A percentile compares a stretch with the other conserved stretches of the same genome.
These are phyloP conservation scores for Thalassiosira exigua DNA, from an alignment of 352 stramenopile species.

Conservation along the genomic window DNA sequence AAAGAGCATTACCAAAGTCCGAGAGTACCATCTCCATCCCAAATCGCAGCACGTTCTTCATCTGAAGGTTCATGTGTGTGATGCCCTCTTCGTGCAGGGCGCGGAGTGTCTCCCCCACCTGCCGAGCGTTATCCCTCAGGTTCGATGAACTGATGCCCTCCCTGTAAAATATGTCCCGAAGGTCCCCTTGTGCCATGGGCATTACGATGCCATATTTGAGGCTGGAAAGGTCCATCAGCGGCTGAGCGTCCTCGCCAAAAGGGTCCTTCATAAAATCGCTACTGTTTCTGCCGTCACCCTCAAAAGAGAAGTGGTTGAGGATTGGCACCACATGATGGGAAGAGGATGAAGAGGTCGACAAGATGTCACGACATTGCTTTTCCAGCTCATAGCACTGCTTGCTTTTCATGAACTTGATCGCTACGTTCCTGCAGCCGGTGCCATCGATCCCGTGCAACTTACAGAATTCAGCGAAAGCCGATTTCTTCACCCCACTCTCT, in stretches of 20 bases:
- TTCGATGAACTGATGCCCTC: constrained; percentile 31
- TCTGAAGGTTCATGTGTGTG: constrained; percentile 29
- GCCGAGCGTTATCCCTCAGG: constrained; percentile 25
- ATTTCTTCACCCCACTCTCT: constrained; percentile 39
- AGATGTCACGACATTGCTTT: constrained; percentile 35
- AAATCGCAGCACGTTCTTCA: constrained; percentile 50
- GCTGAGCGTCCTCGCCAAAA: constrained; percentile 7
- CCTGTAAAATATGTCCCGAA: constrained; percentile 42
- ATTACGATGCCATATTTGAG: constrained; percentile 52
- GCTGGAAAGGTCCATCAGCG: constrained; percentile 25
- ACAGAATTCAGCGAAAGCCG: constrained; percentile 50
- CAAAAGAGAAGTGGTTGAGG: constrained; percentile 50
- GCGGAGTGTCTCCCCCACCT: constrained; percentile 40
- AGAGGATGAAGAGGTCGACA: constrained; percentile 13
- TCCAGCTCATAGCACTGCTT: constrained; percentile 40
- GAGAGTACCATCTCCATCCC: constrained; percentile 38
- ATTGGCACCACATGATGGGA: constrained; percentile 29
- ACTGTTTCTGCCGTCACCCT: constrained; percentile 15
- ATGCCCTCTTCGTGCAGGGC: constrained; percentile 51
- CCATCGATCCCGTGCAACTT: constrained; percentile 40
- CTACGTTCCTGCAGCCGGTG: constrained; percentile 30
- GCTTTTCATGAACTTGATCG: constrained; percentile 58
- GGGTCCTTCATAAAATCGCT: constrained; percentile 26
- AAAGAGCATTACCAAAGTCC: constrained; percentile 45
- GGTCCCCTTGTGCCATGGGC: constrained; percentile 40